These are phyloP conservation scores for Saturnispora serradocipensis DNA, from an alignment of 805 yeast species.

Conservation along the genomic window DNA sequence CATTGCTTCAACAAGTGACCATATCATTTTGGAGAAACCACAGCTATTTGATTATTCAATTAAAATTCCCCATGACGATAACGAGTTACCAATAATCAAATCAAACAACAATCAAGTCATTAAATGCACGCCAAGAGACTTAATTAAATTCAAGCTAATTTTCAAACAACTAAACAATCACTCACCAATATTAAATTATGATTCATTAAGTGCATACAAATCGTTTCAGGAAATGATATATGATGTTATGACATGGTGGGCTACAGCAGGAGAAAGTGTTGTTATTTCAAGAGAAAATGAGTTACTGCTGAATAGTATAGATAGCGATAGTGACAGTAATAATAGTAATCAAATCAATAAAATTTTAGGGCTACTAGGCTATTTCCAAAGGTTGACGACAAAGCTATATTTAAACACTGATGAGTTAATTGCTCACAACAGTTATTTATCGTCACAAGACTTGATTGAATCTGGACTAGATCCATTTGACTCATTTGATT, in stretches of 20 bases:
- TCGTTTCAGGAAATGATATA: conserved; percentile 28
- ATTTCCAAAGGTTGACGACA: conserved; percentile 41
- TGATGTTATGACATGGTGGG: conserved; percentile 83
- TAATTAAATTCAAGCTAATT: conserved; percentile 27
- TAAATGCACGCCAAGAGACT: conserved; percentile 32
- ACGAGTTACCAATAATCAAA: conserved; percentile 15
- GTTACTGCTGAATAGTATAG: conserved; percentile 16
- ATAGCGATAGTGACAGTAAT: conserved; percentile 6
- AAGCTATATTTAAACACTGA: conserved; percentile 32
- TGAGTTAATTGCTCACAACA: conserved; percentile 26
- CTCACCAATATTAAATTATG: conserved; percentile 1
- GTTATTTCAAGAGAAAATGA: conserved; percentile 34
- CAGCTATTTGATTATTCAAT: conserved; percentile 41
- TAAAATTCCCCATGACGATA: conserved; percentile 18
- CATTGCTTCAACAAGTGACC: conserved; percentile 61
- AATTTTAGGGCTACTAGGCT: conserved; percentile 34
- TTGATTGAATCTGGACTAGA: conserved; percentile 51
- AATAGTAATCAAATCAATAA: conserved; percentile 19
- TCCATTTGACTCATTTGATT: conserved; percentile 39
- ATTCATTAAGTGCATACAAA: conserved; percentile 14
- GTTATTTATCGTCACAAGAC: conserved; percentile 27
- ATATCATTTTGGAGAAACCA: conserved; percentile 46
- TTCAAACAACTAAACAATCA: conserved; percentile 13
- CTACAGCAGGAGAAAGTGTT: conserved; percentile 64
- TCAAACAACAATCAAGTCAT: conserved; percentile 9